Conservation (phyloP, 176 grass and related monocot species). For the Triticum monococcum region DNA sequence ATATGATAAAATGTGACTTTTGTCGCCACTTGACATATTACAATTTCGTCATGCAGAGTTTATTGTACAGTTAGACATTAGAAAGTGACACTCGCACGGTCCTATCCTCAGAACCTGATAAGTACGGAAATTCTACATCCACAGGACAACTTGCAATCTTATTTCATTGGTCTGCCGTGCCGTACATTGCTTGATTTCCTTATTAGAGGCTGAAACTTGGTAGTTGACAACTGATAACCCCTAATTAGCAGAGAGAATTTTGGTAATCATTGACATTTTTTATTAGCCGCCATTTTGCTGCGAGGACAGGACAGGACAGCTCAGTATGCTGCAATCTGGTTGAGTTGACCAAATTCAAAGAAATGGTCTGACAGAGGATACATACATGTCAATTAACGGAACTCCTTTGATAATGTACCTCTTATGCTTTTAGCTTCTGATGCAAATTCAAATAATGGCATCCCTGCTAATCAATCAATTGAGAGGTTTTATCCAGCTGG, state of each 20-base stretch:
- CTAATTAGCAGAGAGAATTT: not conserved
- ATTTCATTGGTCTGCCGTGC: not conserved
- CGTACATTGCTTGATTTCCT: not conserved
- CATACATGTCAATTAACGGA: not conserved
- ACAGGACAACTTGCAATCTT: not conserved
- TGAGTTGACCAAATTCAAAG: not conserved
- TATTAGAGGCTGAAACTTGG: constrained; percentile 4
- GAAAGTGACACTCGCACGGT: not conserved
- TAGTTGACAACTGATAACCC: not conserved
- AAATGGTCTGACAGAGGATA: not conserved
- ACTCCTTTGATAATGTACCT: not conserved
- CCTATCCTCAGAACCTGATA: not conserved
- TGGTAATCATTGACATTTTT: not conserved
- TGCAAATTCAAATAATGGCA: not conserved
- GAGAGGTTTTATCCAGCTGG: not conserved
- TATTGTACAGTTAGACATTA: not conserved
- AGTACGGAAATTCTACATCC: not conserved
- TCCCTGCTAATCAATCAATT: not conserved
- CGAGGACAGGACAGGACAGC: not conserved
- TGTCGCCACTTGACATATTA: not conserved
- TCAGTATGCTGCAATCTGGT: constrained; percentile 1
- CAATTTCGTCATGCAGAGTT: not conserved
- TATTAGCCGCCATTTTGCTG: not conserved
- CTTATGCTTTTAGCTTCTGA: not conserved
- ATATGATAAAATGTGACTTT: too few species aligned